Evolutionary conservation across 768 basidiomycete genomes (phyloP).

Genomic region (Kwoniella europaea): DNA sequence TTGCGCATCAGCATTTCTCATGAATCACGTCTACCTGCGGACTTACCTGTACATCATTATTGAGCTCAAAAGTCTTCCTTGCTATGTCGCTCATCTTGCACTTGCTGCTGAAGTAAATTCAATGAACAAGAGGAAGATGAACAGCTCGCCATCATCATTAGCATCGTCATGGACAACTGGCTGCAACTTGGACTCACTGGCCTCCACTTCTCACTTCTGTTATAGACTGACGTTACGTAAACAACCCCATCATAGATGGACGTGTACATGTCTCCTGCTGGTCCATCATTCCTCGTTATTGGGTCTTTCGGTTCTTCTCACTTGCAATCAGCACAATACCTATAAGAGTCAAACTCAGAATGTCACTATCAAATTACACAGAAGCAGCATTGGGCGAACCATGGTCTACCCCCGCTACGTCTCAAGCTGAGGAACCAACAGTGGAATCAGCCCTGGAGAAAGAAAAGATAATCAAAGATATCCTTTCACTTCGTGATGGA

Average conservation of each 20-base stretch:
- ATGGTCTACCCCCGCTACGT: conserved; percentile 6
- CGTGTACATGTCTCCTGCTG: too few relatives aligned
- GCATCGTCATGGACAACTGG: too few relatives aligned
- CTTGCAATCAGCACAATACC: not conserved
- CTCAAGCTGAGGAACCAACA: conserved; percentile 28
- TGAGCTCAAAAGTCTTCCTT: conserved; percentile 59
- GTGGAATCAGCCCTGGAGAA: conserved; percentile 49
- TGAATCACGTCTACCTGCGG: not conserved
- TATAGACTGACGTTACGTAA: too few relatives aligned
- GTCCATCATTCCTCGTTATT: not conserved
- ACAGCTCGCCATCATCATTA: too few relatives aligned
- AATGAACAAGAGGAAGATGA: not conserved
- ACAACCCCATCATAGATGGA: too few relatives aligned
- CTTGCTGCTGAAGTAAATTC: too few relatives aligned
- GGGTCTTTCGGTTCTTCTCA: not conserved
- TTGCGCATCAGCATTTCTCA: conserved; percentile 5
- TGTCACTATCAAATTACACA: conserved; percentile 13
- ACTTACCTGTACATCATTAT: conserved; percentile 57
- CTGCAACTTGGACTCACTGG: too few relatives aligned
- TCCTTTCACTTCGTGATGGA: conserved; percentile 43
- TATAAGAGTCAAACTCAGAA: not conserved
- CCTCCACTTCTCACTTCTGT: too few relatives aligned
- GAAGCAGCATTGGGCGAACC: conserved; percentile 9
- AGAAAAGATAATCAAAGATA: conserved; percentile 50
- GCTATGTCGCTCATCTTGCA: conserved; percentile 29